Conservation (phyloP, 2,329 filamentous ascomycete species). For the Aspergillus hortae region DNA sequence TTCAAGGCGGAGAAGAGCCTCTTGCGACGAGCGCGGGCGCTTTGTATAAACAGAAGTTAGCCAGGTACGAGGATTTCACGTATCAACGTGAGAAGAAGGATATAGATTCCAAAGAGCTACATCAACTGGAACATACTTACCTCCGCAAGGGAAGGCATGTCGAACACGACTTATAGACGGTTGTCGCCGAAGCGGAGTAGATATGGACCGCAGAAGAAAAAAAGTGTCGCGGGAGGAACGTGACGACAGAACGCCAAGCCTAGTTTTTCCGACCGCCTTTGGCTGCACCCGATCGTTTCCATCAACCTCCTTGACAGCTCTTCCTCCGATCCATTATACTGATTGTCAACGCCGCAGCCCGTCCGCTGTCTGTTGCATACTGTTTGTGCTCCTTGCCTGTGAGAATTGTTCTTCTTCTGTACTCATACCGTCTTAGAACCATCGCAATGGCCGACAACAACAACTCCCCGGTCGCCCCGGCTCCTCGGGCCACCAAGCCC, state of each 20-base stretch:
- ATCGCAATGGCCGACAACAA: slow-evolving; percentile 54
- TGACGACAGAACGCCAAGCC: slow-evolving; percentile 14
- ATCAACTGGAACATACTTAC: slow-evolving; percentile 21
- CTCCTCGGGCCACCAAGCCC: slow-evolving; percentile 69
- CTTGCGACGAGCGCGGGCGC: slow-evolving; percentile 40
- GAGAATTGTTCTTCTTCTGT: neutral
- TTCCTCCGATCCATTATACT: slow-evolving; percentile 21
- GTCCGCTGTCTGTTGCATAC: slow-evolving; percentile 13
- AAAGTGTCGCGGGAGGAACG: slow-evolving; percentile 15
- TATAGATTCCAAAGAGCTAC: neutral
- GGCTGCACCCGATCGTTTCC: slow-evolving; percentile 15
- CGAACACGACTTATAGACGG: slow-evolving; percentile 5
- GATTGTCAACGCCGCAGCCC: slow-evolving; percentile 14
- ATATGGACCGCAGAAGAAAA: slow-evolving; percentile 16
- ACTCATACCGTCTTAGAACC: slow-evolving; percentile 19
- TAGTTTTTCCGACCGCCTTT: slow-evolving; percentile 41
- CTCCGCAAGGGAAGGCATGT: slow-evolving; percentile 36
- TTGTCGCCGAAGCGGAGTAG: slow-evolving; percentile 2
- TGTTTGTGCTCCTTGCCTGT: slow-evolving; percentile 10
- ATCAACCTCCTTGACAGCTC: slow-evolving; percentile 11
- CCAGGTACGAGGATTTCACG: slow-evolving; percentile 3
- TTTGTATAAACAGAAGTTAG: slow-evolving; percentile 17
- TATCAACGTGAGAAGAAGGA: slow-evolving; percentile 1
- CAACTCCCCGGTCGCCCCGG: slow-evolving; percentile 62
- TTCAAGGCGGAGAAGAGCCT: slow-evolving; percentile 44